Percentiles rank a stretch among this genome's conserved stretches.
These are phyloP conservation scores for Fragaria vesca DNA, from an alignment of 306 rosid species.

Conservation along the genomic window DNA sequence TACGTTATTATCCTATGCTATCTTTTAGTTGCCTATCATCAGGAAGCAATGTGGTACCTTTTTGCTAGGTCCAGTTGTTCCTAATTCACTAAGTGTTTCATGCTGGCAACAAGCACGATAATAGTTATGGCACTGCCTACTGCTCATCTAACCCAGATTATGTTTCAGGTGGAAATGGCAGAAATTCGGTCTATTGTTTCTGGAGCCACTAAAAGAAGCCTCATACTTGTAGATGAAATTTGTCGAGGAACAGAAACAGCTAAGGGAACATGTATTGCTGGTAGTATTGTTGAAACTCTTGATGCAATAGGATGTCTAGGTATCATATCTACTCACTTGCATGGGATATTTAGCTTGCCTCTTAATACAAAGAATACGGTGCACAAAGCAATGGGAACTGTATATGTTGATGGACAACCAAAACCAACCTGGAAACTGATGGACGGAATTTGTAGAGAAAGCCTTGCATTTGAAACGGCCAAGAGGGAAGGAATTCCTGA, in stretches of 20 bases:
- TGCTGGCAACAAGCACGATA: background rate
- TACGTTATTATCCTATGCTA: slow-evolving; percentile 35
- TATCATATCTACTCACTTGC: slow-evolving; percentile 94
- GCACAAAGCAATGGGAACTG: slow-evolving; percentile 82
- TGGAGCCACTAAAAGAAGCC: slow-evolving; percentile 74
- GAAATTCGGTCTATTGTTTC: slow-evolving; percentile 76
- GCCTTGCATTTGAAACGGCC: slow-evolving; percentile 98
- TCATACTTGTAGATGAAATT: slow-evolving; percentile 92
- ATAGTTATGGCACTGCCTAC: background rate
- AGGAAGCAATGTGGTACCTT: background rate
- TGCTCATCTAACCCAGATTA: slow-evolving; percentile 25
- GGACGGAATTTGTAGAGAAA: slow-evolving; percentile 82
- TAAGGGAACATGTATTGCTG: slow-evolving; percentile 96
- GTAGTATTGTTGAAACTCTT: slow-evolving; percentile 82
- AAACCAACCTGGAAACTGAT: slow-evolving; percentile 86
- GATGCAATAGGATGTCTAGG: slow-evolving; percentile 82
- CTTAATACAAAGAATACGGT: slow-evolving; percentile 57
- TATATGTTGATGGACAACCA: slow-evolving; percentile 55
- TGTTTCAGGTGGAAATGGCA: slow-evolving; percentile 88
- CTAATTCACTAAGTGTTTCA: background rate
- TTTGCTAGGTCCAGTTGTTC: background rate
- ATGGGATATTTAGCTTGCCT: slow-evolving; percentile 77
- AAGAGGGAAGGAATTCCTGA: slow-evolving; percentile 77
- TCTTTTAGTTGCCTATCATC: background rate
- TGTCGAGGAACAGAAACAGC: slow-evolving; percentile 98